Conservation (phyloP, 139 green algal species). For the Chlamydomonas sp. region DNA sequence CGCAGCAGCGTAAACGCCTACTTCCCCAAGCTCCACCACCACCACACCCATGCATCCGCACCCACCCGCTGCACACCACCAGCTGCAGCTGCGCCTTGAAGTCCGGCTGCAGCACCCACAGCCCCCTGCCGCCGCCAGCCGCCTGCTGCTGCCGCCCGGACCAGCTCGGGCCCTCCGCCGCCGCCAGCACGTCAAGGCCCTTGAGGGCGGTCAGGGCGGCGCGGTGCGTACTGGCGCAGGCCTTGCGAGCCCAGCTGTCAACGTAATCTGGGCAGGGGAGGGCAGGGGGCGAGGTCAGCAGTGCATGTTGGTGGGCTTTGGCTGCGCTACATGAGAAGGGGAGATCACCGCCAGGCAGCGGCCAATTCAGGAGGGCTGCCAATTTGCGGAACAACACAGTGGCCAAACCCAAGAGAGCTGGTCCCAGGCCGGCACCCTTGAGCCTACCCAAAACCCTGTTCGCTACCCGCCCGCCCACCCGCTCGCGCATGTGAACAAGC, state of each 20-base stretch:
- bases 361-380: no score
- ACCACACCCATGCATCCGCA: background rate
- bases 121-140: background rate
- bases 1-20: no score
- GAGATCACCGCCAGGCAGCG: no score
- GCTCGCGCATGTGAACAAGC: no score
- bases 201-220: conserved; percentile 5
- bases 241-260: conserved; percentile 28
- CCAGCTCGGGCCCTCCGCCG: background rate
- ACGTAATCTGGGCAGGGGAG: conserved; percentile 18
- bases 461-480: no score
- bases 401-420: no score
- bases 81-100: conserved; percentile 51
- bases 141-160: background rate
- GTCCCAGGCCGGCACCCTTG: no score
- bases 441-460: no score
- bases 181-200: conserved; percentile 13
- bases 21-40: no score
- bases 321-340: background rate
- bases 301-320: background rate
- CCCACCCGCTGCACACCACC: conserved; percentile 42
- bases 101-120: conserved; percentile 33
- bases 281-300: background rate
- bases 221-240: background rate
- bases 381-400: no score